These are phyloP conservation scores for Colletotrichum australisinense DNA, from an alignment of 2,329 filamentous ascomycete genomes.

Conservation along the genomic window DNA sequence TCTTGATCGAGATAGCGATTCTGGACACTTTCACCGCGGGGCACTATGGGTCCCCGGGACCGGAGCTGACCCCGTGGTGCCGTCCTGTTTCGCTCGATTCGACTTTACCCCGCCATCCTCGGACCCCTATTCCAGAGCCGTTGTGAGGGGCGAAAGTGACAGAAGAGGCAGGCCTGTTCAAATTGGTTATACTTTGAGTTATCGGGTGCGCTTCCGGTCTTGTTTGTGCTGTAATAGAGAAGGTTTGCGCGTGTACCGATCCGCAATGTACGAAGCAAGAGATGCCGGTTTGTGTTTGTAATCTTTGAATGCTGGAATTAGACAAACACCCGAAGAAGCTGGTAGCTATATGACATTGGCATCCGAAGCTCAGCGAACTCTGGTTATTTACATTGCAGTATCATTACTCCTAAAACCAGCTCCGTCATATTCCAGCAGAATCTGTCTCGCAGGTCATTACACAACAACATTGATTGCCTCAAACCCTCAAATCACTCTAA, in stretches of 20 bases:
- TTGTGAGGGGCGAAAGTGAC: background rate
- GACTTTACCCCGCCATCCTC: constrained; percentile 5
- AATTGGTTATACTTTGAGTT: background rate
- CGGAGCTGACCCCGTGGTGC: constrained; percentile 2
- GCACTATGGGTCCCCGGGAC: background rate
- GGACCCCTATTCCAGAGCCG: background rate
- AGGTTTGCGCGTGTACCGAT: background rate
- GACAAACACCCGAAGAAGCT: background rate
- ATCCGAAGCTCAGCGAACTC: background rate
- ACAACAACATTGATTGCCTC: no score
- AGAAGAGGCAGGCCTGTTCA: constrained; percentile 21
- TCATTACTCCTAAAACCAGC: no score
- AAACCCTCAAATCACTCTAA: no score
- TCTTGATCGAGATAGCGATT: background rate
- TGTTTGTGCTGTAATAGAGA: background rate
- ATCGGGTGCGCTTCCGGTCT: background rate
- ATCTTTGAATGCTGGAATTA: background rate
- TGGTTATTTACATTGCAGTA: no score
- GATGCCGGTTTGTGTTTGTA: background rate
- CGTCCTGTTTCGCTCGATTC: background rate
- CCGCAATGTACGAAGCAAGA: background rate
- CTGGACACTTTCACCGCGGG: background rate
- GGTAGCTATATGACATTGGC: background rate
- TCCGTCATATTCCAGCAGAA: no score
- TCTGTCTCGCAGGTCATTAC: no score